These are phyloP conservation scores for Spatholobus suberectus DNA, from an alignment of 306 rosid genomes.

Conservation along the genomic window DNA sequence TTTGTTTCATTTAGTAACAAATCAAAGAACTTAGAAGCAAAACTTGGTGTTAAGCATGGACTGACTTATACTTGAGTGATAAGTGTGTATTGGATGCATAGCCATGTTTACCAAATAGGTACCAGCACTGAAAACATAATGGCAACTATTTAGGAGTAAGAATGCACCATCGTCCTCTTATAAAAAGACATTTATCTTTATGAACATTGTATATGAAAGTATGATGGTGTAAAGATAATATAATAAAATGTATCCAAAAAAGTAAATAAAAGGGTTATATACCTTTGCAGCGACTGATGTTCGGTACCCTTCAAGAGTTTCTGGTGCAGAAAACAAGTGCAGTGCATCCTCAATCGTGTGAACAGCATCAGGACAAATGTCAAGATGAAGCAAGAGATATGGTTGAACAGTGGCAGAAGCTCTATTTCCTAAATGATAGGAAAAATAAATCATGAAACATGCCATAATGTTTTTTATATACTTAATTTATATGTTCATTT, in stretches of 20 bases:
- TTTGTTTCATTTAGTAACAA: neutral
- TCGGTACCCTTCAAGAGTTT: slow-evolving; percentile 91
- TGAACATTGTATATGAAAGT: neutral
- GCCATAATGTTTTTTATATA: neutral
- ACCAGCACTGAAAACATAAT: neutral
- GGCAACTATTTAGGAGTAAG: neutral
- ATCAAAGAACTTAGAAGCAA: neutral
- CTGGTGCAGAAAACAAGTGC: slow-evolving; percentile 86
- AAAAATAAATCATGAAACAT: neutral
- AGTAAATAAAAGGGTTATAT: slow-evolving; percentile 14
- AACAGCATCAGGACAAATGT: slow-evolving; percentile 79
- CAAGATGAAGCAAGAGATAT: slow-evolving; percentile 86
- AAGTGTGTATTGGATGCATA: neutral
- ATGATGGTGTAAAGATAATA: neutral
- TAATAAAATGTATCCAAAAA: neutral
- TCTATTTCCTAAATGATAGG: slow-evolving; percentile 47
- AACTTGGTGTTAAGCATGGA: neutral
- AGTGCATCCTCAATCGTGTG: slow-evolving; percentile 86
- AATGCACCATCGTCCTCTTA: neutral
- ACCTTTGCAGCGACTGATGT: slow-evolving; percentile 85
- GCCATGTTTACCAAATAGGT: neutral
- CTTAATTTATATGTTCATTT: neutral
- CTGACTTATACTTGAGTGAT: neutral
- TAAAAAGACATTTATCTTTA: neutral
- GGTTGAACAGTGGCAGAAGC: slow-evolving; percentile 87